A percentile compares a stretch with the other conserved stretches of the same genome.
These are phyloP conservation scores for Chamaenerion angustifolium DNA, from an alignment of 345 rosid species.

Conservation along the genomic window DNA sequence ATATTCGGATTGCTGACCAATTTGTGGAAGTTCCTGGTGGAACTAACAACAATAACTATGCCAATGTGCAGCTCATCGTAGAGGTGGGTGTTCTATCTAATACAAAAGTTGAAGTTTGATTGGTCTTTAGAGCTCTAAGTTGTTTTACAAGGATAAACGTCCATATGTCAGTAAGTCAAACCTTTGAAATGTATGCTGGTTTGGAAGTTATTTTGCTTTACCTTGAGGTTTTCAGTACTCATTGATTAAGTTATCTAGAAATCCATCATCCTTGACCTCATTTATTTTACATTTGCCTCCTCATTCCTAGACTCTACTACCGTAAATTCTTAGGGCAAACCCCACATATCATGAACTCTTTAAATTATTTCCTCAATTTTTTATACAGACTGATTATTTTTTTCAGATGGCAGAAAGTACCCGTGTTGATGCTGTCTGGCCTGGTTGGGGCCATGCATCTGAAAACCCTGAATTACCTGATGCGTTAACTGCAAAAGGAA, in stretches of 20 bases:
- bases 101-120: not conserved
- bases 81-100: constrained; percentile 53
- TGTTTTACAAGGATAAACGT: constrained; percentile 2
- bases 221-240: not conserved
- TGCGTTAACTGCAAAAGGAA: constrained; percentile 70
- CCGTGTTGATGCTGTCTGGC: constrained; percentile 99
- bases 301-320: no score
- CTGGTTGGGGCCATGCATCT: constrained; percentile 99
- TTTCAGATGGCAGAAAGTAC: constrained; percentile 95
- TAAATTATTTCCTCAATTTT: not conserved
- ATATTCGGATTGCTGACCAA: constrained; percentile 95
- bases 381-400: constrained; percentile 1
- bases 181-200: no score
- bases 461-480: constrained; percentile 97
- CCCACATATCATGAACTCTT: not conserved
- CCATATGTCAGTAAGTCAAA: not conserved
- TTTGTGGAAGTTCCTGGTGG: constrained; percentile 99
- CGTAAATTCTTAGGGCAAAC: not conserved
- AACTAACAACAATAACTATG: constrained; percentile 96
- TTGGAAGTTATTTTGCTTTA: no score
- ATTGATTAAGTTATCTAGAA: not conserved
- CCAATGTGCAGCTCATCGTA: constrained; percentile 95
- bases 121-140: not conserved
- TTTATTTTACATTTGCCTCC: not conserved
- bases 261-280: not conserved